Percentiles rank a stretch among this genome's conserved stretches.
These are phyloP conservation scores for Peniophora sp. DNA, from an alignment of 1,284 basidiomycete genomes.

Conservation along the genomic window DNA sequence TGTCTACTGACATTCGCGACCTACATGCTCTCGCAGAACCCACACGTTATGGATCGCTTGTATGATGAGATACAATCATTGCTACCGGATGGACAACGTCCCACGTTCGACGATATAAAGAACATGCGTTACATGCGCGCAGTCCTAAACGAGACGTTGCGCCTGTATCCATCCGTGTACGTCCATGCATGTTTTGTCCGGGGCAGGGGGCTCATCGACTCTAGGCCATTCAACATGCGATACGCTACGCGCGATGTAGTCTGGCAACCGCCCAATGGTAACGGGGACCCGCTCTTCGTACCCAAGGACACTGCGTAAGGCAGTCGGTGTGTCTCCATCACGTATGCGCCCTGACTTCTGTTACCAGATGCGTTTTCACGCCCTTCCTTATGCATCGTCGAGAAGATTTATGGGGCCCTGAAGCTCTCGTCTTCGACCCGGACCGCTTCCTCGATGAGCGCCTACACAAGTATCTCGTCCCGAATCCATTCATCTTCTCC, in stretches of 20 bases:
- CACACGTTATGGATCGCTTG: conserved; percentile 23
- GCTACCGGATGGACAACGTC: conserved; percentile 19
- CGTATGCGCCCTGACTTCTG: conserved; percentile 1
- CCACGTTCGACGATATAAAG: conserved; percentile 29
- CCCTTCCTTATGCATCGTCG: conserved; percentile 57
- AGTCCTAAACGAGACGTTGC: conserved; percentile 41
- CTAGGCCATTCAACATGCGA: conserved; percentile 31
- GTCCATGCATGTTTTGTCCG: conserved; percentile 7
- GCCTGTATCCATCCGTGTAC: conserved; percentile 55
- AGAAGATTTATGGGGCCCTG: conserved; percentile 59
- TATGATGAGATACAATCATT: conserved; percentile 29
- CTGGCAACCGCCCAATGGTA: conserved; percentile 34
- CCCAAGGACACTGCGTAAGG: conserved; percentile 41
- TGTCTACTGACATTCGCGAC: conserved; percentile 26
- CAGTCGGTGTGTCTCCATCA: conserved; percentile 2
- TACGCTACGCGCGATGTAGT: conserved; percentile 26
- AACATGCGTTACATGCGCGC: conserved; percentile 35
- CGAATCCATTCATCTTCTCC: conserved; percentile 39
- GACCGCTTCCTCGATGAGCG: conserved; percentile 33
- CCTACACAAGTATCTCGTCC: conserved; percentile 24
- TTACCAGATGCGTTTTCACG: conserved; percentile 36
- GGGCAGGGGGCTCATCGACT: background rate
- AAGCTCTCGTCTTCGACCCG: conserved; percentile 41
- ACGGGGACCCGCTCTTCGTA: conserved; percentile 41
- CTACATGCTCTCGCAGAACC: conserved; percentile 31